These are phyloP conservation scores for Sphaerostilbella broomeana DNA, from an alignment of 2,329 filamentous ascomycete genomes.

Conservation along the genomic window DNA sequence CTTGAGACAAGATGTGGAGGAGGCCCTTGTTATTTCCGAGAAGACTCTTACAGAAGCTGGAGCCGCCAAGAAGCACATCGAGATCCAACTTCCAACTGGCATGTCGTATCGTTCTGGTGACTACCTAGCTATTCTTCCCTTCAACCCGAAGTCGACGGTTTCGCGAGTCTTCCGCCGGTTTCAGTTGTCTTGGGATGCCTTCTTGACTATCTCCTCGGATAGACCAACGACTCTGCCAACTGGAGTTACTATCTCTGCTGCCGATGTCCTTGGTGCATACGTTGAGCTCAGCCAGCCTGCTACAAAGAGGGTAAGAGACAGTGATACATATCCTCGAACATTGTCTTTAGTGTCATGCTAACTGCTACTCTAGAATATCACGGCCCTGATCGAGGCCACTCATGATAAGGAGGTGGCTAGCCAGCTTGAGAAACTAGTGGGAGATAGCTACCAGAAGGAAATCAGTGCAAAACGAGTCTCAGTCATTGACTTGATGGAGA, in stretches of 20 bases:
- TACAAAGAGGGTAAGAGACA: slow-evolving; percentile 54
- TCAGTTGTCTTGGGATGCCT: slow-evolving; percentile 61
- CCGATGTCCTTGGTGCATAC: slow-evolving; percentile 60
- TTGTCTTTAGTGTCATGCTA: no score
- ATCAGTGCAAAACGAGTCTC: slow-evolving; percentile 53
- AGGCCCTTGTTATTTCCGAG: slow-evolving; percentile 52
- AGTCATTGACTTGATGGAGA: slow-evolving; percentile 63
- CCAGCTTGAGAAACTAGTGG: slow-evolving; percentile 41
- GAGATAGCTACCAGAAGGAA: slow-evolving; percentile 40
- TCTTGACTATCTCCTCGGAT: slow-evolving; percentile 52
- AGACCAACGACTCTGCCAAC: slow-evolving; percentile 49
- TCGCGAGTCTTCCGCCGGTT: slow-evolving; percentile 60
- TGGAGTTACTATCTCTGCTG: slow-evolving; percentile 50
- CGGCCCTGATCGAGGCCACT: slow-evolving; percentile 41
- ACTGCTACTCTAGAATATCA: slow-evolving; percentile 25
- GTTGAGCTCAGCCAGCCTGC: slow-evolving; percentile 68
- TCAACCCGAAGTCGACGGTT: slow-evolving; percentile 59
- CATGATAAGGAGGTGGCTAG: slow-evolving; percentile 37
- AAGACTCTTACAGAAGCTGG: slow-evolving; percentile 44
- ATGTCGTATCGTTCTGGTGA: slow-evolving; percentile 66
- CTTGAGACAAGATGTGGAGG: slow-evolving; percentile 57
- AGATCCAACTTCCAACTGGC: slow-evolving; percentile 59
- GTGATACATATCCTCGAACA: no score
- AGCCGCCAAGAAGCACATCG: slow-evolving; percentile 57
- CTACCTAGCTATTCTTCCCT: slow-evolving; percentile 66